phyloP scores from a whole-genome alignment of 192 early-diverging fungal genomes.

The Diversispora epigaea region DNA sequence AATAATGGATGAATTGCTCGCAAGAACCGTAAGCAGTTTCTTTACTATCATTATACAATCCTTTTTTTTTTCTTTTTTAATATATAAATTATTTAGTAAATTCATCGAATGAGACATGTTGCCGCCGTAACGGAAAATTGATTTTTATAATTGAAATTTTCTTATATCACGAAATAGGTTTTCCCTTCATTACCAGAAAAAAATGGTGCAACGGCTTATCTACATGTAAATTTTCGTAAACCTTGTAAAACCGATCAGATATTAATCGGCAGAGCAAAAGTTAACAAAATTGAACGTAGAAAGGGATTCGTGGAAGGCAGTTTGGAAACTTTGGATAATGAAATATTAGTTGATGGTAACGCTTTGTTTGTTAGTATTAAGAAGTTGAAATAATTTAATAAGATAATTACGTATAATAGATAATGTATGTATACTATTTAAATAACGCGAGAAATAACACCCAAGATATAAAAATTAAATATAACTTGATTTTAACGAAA shows the following conservation, averaged over 20 bases:
- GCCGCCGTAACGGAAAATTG: background rate
- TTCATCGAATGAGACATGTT: background rate
- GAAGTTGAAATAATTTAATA: constrained; percentile 3
- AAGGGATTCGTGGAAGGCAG: constrained; percentile 66
- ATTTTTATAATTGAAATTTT: constrained; percentile 5
- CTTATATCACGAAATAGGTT: constrained; percentile 32
- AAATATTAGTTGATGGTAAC: constrained; percentile 60
- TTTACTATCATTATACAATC: background rate
- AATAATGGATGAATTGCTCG: constrained; percentile 52
- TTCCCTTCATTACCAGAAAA: constrained; percentile 62
- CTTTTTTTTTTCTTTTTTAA: background rate
- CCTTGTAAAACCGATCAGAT: constrained; percentile 65
- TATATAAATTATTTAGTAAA: background rate
- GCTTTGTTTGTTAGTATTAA: constrained; percentile 66
- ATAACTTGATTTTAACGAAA: too few species aligned
- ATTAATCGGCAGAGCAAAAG: constrained; percentile 53
- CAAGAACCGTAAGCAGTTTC: constrained; percentile 36
- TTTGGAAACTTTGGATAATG: constrained; percentile 50
- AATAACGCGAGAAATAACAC: too few species aligned
- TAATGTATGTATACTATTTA: too few species aligned
- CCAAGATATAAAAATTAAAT: too few species aligned
- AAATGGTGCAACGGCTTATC: constrained; percentile 71
- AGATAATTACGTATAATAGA: too few species aligned
- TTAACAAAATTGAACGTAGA: constrained; percentile 62
- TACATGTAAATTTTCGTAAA: constrained; percentile 72